These are phyloP conservation scores for Elongisporangium senticosum DNA, from an alignment of 352 stramenopile species.

Conservation along the genomic window DNA sequence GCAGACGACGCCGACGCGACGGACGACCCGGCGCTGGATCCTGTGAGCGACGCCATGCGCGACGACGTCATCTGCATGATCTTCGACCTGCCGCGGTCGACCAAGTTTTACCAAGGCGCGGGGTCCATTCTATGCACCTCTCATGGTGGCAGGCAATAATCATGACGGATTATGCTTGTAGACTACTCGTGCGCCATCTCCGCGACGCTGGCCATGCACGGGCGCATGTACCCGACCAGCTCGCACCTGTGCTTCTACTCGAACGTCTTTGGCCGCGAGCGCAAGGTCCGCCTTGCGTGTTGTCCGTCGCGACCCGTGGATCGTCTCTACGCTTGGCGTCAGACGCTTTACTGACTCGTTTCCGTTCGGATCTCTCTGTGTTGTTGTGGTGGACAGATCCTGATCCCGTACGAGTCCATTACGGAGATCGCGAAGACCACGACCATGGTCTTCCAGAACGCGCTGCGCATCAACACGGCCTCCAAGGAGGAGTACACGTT, in stretches of 20 bases:
- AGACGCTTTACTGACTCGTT: constrained; percentile 5
- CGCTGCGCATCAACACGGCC: constrained; percentile 62
- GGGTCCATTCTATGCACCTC: neutral
- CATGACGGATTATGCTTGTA: constrained; percentile 12
- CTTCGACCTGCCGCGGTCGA: constrained; percentile 69
- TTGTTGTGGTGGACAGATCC: constrained; percentile 33
- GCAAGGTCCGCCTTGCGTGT: constrained; percentile 45
- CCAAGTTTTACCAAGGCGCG: constrained; percentile 73
- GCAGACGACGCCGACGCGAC: neutral
- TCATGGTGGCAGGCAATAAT: constrained; percentile 5
- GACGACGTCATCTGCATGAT: constrained; percentile 87
- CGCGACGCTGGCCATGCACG: constrained; percentile 77
- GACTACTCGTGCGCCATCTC: constrained; percentile 83
- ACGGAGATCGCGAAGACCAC: constrained; percentile 74
- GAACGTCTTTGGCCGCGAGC: constrained; percentile 82
- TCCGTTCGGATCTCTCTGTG: constrained; percentile 2
- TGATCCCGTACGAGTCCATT: constrained; percentile 85
- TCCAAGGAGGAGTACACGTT: constrained; percentile 78
- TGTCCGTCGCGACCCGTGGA: constrained; percentile 1
- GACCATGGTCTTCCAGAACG: constrained; percentile 75
- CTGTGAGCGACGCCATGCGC: constrained; percentile 45
- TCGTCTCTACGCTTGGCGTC: constrained; percentile 5
- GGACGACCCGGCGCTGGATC: constrained; percentile 15
- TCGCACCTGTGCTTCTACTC: constrained; percentile 85
- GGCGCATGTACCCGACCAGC: constrained; percentile 83